Conservation (phyloP, 345 rosid species). For the Gossypium australe region DNA sequence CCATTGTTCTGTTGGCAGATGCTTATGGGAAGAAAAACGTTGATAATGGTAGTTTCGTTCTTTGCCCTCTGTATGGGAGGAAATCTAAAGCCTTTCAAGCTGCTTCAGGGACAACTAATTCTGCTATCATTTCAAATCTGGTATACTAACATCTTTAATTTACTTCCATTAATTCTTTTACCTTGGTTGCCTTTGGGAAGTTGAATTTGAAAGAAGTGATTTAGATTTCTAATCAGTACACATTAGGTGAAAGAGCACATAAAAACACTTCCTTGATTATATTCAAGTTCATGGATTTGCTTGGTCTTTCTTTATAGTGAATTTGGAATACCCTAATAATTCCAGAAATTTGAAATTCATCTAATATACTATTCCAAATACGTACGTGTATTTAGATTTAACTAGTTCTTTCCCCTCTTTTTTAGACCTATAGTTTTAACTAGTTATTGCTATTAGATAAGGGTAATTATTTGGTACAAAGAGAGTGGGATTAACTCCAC, state of each 20-base stretch:
- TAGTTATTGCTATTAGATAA: neutral
- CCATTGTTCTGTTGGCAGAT: constrained; percentile 70
- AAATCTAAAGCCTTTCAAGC: constrained; percentile 98
- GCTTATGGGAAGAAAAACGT: constrained; percentile 55
- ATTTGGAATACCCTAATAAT: neutral
- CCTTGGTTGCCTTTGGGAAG: constrained; percentile 5
- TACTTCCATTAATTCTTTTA: neutral
- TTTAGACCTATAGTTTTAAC: neutral
- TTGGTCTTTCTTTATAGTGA: neutral
- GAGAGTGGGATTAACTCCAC: no score
- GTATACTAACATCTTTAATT: constrained; percentile 31
- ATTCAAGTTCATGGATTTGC: neutral
- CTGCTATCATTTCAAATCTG: constrained; percentile 73
- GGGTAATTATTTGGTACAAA: no score
- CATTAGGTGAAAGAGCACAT: neutral
- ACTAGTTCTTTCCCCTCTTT: neutral
- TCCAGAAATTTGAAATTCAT: neutral
- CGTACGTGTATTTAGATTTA: neutral
- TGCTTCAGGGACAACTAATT: constrained; percentile 84
- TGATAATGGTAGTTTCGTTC: constrained; percentile 74
- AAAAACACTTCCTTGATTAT: neutral
- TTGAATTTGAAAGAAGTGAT: neutral
- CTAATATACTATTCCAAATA: neutral
- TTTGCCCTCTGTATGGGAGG: constrained; percentile 91
- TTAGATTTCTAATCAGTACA: neutral